Base-by-base conservation (phyloP, 2,329 filamentous ascomycete genomes). In the Cryoendolithus antarcticus region DNA sequence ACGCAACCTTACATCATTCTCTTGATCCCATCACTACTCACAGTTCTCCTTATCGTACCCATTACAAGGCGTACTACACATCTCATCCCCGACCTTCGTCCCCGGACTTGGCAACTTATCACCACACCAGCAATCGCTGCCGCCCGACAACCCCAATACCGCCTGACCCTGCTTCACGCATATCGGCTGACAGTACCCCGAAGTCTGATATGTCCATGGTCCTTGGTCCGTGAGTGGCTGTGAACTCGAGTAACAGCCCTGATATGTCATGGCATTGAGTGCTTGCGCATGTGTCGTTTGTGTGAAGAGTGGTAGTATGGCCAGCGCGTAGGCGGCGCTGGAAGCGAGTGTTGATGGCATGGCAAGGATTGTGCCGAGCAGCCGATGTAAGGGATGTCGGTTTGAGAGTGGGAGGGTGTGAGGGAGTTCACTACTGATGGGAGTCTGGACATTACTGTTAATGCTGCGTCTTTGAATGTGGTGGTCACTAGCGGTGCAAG, bases 101-200 rank as follows among this genome's bases (percentile, higher is more conserved):
- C 63, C 63, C 30, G 65, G 52, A 10, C 77, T 66, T 0, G 86
- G 86, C 35, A 88, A 70, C 42, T 68, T 61, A 46, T 75, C 63
- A 42, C 86, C 86, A 53, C 86, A 93, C 53, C 69, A 83, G 62
- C 86, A 94, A 46, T 75, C 61, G 11, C 68, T 65, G n/a, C 73
- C 73, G 11, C 70, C 68, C 6, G 70, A 73, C 33, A 83, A 62
- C 27, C 70, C 84, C 51, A 79, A 75, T 6, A 86, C 80, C 1
- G 69, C 48, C 28, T 71, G 66, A 6, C 65, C 52, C 1, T 60
- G 53, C 2, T 60, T 51, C 15, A 64, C 51, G 54, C 75, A 80
- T 45, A 63, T 57, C 12, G 59, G 49, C 46, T 72, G 67, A 48
- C 75, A 80, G 47, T 69, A 68, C 38, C 74, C 73, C 27, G 60